Percentiles rank a stretch among this genome's conserved stretches.
Evolutionary conservation across 352 stramenopile species (phyloP).

Genomic region (Pythium rhizo-oryzae): DNA sequence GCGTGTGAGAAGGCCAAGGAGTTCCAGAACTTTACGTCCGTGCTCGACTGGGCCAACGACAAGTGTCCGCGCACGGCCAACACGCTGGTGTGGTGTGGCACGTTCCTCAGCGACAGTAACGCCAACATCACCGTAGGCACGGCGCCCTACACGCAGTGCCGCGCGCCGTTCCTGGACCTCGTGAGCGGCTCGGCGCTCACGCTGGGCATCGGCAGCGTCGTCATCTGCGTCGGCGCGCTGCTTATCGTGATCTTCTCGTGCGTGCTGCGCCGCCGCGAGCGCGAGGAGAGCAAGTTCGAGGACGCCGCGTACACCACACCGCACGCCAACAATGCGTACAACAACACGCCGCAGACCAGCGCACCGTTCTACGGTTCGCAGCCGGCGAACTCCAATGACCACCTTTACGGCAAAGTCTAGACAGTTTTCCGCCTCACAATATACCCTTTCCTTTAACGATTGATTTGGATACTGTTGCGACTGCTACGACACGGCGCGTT

Average conservation of each 20-base stretch:
- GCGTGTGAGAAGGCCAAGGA: constrained; percentile 57
- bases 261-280: constrained; percentile 39
- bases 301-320: constrained; percentile 7
- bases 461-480: neutral
- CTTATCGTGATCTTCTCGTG: constrained; percentile 52
- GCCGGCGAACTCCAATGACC: constrained; percentile 1
- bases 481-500: neutral
- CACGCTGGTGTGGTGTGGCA: constrained; percentile 65
- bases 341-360: constrained; percentile 12
- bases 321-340: neutral
- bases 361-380: constrained; percentile 17
- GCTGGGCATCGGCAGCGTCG: constrained; percentile 40
- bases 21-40: constrained; percentile 63
- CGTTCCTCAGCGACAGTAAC: constrained; percentile 42
- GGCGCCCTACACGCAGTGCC: constrained; percentile 53
- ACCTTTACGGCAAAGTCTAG: constrained; percentile 23
- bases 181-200: constrained; percentile 43
- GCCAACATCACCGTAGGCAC: constrained; percentile 24
- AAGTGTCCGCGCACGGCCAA: constrained; percentile 62
- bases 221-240: constrained; percentile 42
- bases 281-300: constrained; percentile 11
- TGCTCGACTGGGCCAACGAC: constrained; percentile 83
- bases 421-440: neutral
- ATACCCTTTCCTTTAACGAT: neutral
- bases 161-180: constrained; percentile 48